Percentiles rank a stretch among this genome's conserved stretches.
Evolutionary conservation across 179 eudicot genomes (phyloP).

Genomic region (Beta corolliflora): DNA sequence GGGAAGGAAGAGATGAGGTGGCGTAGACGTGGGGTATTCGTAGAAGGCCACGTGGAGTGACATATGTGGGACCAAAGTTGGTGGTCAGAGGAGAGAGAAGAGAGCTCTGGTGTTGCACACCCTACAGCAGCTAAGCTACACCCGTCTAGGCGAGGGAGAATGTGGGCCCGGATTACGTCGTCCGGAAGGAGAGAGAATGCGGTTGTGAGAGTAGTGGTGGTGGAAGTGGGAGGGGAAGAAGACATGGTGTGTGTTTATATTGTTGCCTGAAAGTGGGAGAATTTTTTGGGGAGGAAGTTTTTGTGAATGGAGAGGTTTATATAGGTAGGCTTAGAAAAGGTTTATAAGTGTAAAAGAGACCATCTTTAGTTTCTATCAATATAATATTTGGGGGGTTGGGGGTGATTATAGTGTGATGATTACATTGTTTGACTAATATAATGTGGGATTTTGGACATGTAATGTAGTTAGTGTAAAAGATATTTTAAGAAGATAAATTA

Average conservation of each 20-base stretch:
- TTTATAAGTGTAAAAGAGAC: not conserved
- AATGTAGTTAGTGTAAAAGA: not conserved
- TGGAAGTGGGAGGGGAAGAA: not conserved
- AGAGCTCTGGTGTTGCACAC: conserved; percentile 58
- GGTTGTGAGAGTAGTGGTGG: not conserved
- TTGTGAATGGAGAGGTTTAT: not conserved
- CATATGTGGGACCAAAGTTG: conserved; percentile 64
- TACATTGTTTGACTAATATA: not conserved
- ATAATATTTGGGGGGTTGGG: no score
- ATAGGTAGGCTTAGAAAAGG: not conserved
- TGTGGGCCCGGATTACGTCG: conserved; percentile 52
- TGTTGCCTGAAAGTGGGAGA: not conserved
- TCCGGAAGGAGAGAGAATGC: conserved; percentile 31
- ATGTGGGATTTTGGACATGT: not conserved
- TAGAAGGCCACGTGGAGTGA: conserved; percentile 78
- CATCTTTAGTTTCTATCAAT: no score
- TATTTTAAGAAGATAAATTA: not conserved
- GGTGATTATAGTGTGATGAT: not conserved
- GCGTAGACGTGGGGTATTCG: conserved; percentile 43
- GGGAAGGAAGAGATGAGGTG: conserved; percentile 58
- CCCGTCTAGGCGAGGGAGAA: conserved; percentile 72
- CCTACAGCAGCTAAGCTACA: conserved; percentile 58
- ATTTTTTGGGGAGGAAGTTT: not conserved
- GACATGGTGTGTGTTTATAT: not conserved
- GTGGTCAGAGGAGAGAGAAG: conserved; percentile 45